phyloP scores from a whole-genome alignment of 805 yeast species.

The Brettanomyces anomalus region DNA sequence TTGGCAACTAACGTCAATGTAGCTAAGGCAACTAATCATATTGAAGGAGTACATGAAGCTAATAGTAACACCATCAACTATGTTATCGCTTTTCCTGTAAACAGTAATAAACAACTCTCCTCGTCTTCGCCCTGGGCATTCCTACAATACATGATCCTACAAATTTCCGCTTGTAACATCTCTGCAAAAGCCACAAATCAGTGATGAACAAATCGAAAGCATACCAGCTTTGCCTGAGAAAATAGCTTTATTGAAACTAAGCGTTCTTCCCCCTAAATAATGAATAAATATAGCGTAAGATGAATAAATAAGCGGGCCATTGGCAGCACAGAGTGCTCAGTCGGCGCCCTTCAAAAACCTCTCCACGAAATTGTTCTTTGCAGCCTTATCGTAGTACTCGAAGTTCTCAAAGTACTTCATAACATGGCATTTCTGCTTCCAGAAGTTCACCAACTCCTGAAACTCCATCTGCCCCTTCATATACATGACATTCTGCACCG shows the following conservation, averaged over 20 bases:
- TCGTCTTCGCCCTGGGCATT: no score
- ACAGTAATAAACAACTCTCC: no score
- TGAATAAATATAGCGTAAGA: slow-evolving; percentile 18
- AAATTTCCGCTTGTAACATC: no score
- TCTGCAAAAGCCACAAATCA: no score
- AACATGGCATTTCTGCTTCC: slow-evolving; percentile 85
- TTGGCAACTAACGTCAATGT: no score
- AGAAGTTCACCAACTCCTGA: slow-evolving; percentile 79
- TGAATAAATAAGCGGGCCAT: slow-evolving; percentile 17
- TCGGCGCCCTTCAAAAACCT: slow-evolving; percentile 61
- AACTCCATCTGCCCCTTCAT: slow-evolving; percentile 87
- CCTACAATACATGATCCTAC: no score
- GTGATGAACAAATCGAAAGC: not conserved
- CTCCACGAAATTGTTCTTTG: slow-evolving; percentile 56
- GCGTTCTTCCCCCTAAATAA: slow-evolving; percentile 8
- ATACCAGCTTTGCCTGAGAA: not conserved
- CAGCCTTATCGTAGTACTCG: slow-evolving; percentile 44
- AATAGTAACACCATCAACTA: no score
- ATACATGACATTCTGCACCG: slow-evolving; percentile 57
- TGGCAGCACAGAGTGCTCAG: slow-evolving; percentile 4
- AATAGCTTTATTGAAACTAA: slow-evolving; percentile 1
- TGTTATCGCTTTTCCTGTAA: no score
- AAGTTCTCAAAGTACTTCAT: slow-evolving; percentile 72
- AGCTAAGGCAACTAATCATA: no score
- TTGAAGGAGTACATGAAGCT: no score